phyloP scores from a whole-genome alignment of 352 stramenopile species.

The Blastocystis sp. region DNA sequence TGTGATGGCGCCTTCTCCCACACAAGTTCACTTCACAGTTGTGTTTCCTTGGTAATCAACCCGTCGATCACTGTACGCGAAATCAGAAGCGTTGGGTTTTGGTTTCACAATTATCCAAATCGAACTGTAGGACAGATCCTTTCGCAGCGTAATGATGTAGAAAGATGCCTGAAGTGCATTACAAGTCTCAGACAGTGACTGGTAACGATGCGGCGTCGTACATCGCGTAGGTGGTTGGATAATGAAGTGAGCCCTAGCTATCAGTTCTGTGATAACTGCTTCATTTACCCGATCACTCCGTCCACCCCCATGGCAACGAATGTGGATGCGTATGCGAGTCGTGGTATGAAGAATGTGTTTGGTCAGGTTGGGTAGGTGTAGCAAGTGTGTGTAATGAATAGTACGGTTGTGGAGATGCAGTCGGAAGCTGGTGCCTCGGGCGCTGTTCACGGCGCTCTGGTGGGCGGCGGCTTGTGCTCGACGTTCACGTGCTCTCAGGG shows the following conservation, averaged over 20 bases:
- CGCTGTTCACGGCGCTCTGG: conserved; percentile 64
- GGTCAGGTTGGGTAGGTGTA: conserved; percentile 63
- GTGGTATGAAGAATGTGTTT: conserved; percentile 64
- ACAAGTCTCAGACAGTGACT: conserved; percentile 15
- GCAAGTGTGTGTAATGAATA: not conserved
- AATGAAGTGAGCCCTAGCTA: too few species aligned
- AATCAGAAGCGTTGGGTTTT: not conserved
- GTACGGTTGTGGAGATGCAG: conserved; percentile 63
- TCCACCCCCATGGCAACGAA: conserved; percentile 64
- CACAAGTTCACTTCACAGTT: too few species aligned
- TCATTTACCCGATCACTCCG: conserved; percentile 66
- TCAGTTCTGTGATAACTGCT: conserved; percentile 49
- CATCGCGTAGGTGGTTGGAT: not conserved
- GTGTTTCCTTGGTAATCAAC: not conserved
- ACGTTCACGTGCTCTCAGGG: conserved; percentile 75
- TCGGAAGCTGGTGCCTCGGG: conserved; percentile 64
- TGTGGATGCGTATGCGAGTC: conserved; percentile 63
- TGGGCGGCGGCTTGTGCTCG: conserved; percentile 72
- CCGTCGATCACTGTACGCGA: not conserved
- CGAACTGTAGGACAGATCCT: not conserved
- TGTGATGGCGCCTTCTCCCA: too few species aligned
- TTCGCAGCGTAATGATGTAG: not conserved
- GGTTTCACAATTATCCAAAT: not conserved
- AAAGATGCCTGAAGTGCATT: not conserved
- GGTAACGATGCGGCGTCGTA: conserved; percentile 24